A percentile compares a stretch with the other conserved stretches of the same genome.
Conservation (phyloP, 257 asterid species). For the Mitragyna speciosa region DNA sequence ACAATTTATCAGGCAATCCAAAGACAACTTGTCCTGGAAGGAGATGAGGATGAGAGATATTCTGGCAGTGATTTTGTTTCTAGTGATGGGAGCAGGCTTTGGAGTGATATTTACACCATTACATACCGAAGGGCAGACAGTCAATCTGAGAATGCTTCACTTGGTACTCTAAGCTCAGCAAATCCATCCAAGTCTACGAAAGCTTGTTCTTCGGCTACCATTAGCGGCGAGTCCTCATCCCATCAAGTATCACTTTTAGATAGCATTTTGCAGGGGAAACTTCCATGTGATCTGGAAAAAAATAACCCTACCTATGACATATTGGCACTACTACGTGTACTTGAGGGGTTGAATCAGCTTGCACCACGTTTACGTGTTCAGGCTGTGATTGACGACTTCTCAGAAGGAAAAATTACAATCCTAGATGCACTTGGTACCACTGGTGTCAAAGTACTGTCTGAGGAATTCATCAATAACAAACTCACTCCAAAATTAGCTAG, state of each 20-base stretch:
- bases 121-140: slow-evolving; percentile 75
- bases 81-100: slow-evolving; percentile 83
- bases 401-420: slow-evolving; percentile 64
- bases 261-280: slow-evolving; percentile 92
- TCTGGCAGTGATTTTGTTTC: slow-evolving; percentile 74
- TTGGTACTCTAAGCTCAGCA: slow-evolving; percentile 53
- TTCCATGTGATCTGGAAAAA: slow-evolving; percentile 91
- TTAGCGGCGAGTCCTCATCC: slow-evolving; percentile 40
- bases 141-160: slow-evolving; percentile 58
- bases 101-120: slow-evolving; percentile 87
- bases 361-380: slow-evolving; percentile 73
- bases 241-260: slow-evolving; percentile 69
- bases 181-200: slow-evolving; percentile 59
- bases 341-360: slow-evolving; percentile 93
- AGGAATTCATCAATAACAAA: slow-evolving; percentile 74
- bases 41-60: slow-evolving; percentile 74
- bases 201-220: slow-evolving; percentile 52
- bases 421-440: slow-evolving; percentile 47
- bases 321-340: slow-evolving; percentile 82
- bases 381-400: slow-evolving; percentile 56
- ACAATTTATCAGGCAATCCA: slow-evolving; percentile 94
- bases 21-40: slow-evolving; percentile 78
- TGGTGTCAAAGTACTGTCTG: slow-evolving; percentile 57
- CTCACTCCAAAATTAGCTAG: slow-evolving; percentile 94
- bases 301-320: slow-evolving; percentile 83